phyloP scores from a whole-genome alignment of 345 rosid species.

The Melaleuca quinquenervia region DNA sequence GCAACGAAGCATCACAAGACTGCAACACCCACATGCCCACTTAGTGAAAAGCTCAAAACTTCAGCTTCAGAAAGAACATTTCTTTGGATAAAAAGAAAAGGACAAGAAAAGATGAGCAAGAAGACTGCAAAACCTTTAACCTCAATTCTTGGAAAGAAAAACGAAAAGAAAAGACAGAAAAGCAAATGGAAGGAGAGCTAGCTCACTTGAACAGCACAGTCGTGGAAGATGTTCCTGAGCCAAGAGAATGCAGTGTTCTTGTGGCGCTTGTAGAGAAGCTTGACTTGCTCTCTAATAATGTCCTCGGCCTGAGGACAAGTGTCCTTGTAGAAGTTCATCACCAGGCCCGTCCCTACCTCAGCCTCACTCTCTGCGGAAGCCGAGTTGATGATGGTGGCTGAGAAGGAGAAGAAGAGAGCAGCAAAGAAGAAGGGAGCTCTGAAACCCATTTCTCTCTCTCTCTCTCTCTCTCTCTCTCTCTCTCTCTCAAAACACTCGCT shows the following conservation, averaged over 20 bases:
- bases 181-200: not conserved
- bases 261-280: constrained; percentile 96
- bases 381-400: constrained; percentile 16
- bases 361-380: constrained; percentile 5
- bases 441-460: constrained; percentile 27
- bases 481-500: not conserved
- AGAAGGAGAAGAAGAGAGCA: constrained; percentile 19
- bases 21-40: constrained; percentile 1
- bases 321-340: constrained; percentile 79
- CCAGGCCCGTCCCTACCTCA: constrained; percentile 39
- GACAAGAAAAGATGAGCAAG: not conserved
- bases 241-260: constrained; percentile 99
- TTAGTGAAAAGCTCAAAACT: not conserved
- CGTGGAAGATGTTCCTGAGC: constrained; percentile 98
- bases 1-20: constrained; percentile 96
- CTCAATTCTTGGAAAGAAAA: not conserved
- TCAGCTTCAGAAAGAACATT: not conserved
- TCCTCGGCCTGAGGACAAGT: constrained; percentile 96
- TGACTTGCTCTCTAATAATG: constrained; percentile 77
- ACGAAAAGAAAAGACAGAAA: not conserved
- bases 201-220: constrained; percentile 55
- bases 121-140: not conserved
- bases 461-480: not conserved
- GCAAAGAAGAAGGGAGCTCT: constrained; percentile 29
- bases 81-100: not conserved